phyloP scores from a whole-genome alignment of 2,329 filamentous ascomycete species.

The Magnaporthiopsis rhizophila region DNA sequence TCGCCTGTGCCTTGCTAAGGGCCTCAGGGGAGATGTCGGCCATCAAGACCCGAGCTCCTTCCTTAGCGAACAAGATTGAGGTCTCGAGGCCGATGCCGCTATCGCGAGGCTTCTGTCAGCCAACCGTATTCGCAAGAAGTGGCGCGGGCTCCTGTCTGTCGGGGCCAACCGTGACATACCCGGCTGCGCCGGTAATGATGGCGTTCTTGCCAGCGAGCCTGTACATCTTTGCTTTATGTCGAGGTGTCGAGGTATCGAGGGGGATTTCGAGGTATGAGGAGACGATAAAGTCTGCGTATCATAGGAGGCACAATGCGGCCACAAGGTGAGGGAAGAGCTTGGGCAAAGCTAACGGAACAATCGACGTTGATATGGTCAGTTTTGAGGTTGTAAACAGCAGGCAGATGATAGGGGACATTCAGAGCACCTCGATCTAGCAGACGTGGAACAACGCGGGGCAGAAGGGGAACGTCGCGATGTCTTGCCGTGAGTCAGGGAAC shows the following conservation, averaged over 20 bases:
- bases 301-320: not conserved
- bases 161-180: constrained; percentile 46
- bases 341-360: not conserved
- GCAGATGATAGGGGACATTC: not conserved
- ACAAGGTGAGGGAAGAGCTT: not conserved
- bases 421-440: not conserved
- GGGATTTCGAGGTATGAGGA: no score
- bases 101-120: constrained; percentile 8
- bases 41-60: constrained; percentile 81
- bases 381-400: no score
- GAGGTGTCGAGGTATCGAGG: not conserved
- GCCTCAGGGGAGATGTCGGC: constrained; percentile 75
- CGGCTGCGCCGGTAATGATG: constrained; percentile 76
- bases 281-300: not conserved
- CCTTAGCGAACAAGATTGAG: constrained; percentile 77
- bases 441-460: not conserved
- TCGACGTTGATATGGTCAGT: not conserved
- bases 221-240: not conserved
- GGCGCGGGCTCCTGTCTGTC: not conserved
- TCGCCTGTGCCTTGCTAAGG: constrained; percentile 67
- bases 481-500: not conserved
- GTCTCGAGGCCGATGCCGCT: constrained; percentile 94
- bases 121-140: not conserved
- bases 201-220: constrained; percentile 50
- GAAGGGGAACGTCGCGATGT: not conserved